phyloP scores from a whole-genome alignment of 176 grass and related monocot genomes.

The Rhynchospora pubera region DNA sequence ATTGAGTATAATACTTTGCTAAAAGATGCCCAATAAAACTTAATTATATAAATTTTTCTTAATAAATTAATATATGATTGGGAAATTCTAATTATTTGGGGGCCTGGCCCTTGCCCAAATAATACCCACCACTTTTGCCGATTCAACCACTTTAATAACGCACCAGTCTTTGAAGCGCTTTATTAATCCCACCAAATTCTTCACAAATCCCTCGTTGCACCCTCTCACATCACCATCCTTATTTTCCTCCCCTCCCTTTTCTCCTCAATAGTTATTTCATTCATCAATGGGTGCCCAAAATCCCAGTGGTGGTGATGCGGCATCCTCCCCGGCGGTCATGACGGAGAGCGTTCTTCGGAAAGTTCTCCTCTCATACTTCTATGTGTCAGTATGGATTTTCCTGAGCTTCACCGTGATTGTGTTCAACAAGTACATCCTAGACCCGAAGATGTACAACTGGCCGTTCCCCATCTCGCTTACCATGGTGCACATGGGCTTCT shows the following conservation, averaged over 20 bases:
- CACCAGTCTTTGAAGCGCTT: not conserved
- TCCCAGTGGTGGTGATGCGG: not conserved
- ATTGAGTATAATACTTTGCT: too few relatives aligned
- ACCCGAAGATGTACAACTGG: slow-evolving; percentile 59
- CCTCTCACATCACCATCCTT: not conserved
- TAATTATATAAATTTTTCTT: too few relatives aligned
- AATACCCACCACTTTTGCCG: not conserved
- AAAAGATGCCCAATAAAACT: too few relatives aligned
- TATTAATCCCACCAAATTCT: slow-evolving; percentile 4
- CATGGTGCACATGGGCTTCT: slow-evolving; percentile 52
- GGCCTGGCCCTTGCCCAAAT: too few relatives aligned
- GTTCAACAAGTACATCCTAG: slow-evolving; percentile 52
- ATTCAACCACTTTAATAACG: slow-evolving; percentile 5
- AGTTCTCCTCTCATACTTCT: slow-evolving; percentile 39
- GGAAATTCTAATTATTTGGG: too few relatives aligned
- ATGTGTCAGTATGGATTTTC: slow-evolving; percentile 40
- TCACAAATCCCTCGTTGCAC: not conserved
- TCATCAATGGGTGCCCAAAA: not conserved
- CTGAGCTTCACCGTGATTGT: slow-evolving; percentile 50
- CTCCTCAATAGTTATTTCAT: not conserved
- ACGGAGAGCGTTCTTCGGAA: slow-evolving; percentile 31
- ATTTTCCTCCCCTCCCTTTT: not conserved
- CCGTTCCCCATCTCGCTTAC: slow-evolving; percentile 45
- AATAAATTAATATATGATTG: too few relatives aligned
- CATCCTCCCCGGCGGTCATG: not conserved